phyloP scores from a whole-genome alignment of 1,139 yeast species.

The Pneumocystis jirovecii region DNA sequence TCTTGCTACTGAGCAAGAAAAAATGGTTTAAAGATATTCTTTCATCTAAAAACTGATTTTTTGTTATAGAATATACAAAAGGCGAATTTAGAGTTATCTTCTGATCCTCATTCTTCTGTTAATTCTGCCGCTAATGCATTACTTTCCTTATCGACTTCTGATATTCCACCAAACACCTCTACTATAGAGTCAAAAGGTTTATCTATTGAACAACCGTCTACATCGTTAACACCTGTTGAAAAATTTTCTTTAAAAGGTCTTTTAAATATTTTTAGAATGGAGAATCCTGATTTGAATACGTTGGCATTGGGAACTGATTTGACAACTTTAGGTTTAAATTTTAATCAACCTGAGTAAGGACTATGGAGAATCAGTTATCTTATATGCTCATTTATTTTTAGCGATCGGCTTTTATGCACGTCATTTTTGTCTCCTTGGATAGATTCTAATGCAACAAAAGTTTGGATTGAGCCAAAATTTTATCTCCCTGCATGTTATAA shows the following conservation, averaged over 20 bases:
- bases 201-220: neutral
- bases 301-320: slow-evolving; percentile 1
- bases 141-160: neutral
- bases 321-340: neutral
- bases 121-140: neutral
- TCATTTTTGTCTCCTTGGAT: slow-evolving; percentile 2
- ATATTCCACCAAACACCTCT: neutral
- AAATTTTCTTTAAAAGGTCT: slow-evolving; percentile 1
- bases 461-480: slow-evolving; percentile 47
- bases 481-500: slow-evolving; percentile 44
- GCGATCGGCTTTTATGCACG: neutral
- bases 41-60: neutral
- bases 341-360: neutral
- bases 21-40: neutral
- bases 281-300: neutral
- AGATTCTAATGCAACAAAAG: neutral
- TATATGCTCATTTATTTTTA: neutral
- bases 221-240: neutral
- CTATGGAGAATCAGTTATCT: neutral
- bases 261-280: neutral
- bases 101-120: neutral
- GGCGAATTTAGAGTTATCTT: neutral
- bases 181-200: neutral
- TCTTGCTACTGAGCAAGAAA: neutral
- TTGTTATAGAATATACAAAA: neutral